These are phyloP conservation scores for Chlorella ohadii DNA, from an alignment of 139 green algal genomes.

Conservation along the genomic window DNA sequence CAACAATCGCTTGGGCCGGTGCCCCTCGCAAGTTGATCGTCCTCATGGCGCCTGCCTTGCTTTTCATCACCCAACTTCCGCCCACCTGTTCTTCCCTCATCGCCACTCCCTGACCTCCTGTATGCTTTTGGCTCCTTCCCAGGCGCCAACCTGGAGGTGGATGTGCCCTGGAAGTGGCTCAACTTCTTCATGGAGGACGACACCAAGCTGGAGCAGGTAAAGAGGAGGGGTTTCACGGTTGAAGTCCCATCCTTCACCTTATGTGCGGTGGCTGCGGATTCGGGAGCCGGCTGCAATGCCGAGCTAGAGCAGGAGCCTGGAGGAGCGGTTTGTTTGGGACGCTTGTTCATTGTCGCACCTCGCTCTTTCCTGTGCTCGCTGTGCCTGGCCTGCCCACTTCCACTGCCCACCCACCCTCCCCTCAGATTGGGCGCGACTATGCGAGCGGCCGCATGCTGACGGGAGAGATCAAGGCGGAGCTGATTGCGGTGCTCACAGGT, in stretches of 20 bases:
- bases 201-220: constrained; percentile 77
- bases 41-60: background rate
- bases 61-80: background rate
- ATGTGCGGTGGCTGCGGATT: too few relatives aligned
- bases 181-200: constrained; percentile 99
- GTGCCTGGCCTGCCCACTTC: too few relatives aligned
- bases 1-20: too few relatives aligned
- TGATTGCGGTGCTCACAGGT: constrained; percentile 82
- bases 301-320: too few relatives aligned
- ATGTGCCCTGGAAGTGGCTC: constrained; percentile 97
- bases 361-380: too few relatives aligned
- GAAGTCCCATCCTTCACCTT: too few relatives aligned
- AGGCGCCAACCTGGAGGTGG: constrained; percentile 95
- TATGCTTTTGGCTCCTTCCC: background rate
- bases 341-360: too few relatives aligned
- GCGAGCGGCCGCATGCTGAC: constrained; percentile 90
- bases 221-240: too few relatives aligned
- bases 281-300: too few relatives aligned
- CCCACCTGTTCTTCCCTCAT: background rate
- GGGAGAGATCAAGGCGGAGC: constrained; percentile 93
- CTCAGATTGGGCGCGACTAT: constrained; percentile 77
- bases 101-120: background rate
- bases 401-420: background rate
- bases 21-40: too few relatives aligned
- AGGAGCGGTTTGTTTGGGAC: too few relatives aligned